These are phyloP conservation scores for Colletotrichum sp. DNA, from an alignment of 2,329 filamentous ascomycete species.

Conservation along the genomic window DNA sequence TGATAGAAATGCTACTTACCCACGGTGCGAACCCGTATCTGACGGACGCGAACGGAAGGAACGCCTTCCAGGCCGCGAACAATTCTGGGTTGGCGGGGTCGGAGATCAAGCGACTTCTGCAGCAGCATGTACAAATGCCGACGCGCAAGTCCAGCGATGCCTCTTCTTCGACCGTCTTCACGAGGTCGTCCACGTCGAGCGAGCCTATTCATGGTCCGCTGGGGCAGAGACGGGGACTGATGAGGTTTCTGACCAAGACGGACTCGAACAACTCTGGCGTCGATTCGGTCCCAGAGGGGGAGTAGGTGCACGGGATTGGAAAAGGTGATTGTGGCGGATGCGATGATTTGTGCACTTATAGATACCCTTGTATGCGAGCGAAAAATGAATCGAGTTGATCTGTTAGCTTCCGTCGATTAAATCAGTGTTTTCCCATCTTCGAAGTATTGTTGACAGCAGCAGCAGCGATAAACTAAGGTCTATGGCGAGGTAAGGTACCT, in stretches of 20 bases:
- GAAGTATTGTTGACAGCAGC: not conserved
- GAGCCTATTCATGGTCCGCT: not conserved
- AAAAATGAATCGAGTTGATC: not conserved
- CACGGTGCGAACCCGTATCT: conserved; percentile 26
- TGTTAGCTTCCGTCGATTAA: not conserved
- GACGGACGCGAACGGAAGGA: conserved; percentile 9
- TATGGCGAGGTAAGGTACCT: not conserved
- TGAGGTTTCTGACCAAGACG: conserved; percentile 3
- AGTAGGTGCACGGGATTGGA: not conserved
- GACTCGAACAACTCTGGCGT: not conserved
- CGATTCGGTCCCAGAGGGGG: not conserved
- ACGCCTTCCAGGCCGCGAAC: conserved; percentile 16
- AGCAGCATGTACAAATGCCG: not conserved
- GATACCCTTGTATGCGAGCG: not conserved
- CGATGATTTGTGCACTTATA: not conserved
- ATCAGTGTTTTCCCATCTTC: not conserved
- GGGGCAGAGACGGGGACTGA: not conserved
- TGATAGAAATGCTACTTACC: conserved; percentile 26
- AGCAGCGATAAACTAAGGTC: not conserved
- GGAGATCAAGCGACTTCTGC: conserved; percentile 17
- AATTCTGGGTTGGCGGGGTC: conserved; percentile 14
- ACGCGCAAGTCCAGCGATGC: not conserved
- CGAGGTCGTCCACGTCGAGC: conserved; percentile 4
- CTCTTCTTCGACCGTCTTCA: conserved; percentile 2
- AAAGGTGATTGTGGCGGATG: not conserved